Evolutionary conservation across 768 basidiomycete species (phyloP).

Genomic region (Mycena sanguinolenta): DNA sequence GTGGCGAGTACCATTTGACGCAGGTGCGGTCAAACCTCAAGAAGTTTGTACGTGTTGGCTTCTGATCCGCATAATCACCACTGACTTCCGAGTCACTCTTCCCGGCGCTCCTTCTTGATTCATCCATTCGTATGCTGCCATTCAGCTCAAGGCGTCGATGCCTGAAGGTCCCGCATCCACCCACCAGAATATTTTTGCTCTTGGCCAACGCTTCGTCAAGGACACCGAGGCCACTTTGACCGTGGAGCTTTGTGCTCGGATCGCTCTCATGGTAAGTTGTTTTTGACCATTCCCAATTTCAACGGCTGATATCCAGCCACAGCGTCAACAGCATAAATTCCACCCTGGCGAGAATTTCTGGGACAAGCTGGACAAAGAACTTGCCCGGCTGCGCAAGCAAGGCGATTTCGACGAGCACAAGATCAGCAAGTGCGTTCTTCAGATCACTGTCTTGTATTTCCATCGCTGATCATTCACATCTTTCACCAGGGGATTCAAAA

Average conservation of each 20-base stretch:
- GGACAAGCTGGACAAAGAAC: background rate
- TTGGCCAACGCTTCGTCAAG: slow-evolving; percentile 15
- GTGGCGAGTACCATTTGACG: slow-evolving; percentile 13
- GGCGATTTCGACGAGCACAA: background rate
- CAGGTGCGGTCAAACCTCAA: background rate
- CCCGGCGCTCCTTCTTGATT: background rate
- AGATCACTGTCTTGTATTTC: too few species aligned
- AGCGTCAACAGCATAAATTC: background rate
- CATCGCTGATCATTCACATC: too few species aligned
- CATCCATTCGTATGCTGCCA: too few species aligned
- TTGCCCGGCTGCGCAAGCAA: background rate
- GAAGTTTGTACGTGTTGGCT: slow-evolving; percentile 17
- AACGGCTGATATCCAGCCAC: too few species aligned
- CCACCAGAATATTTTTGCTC: slow-evolving; percentile 3
- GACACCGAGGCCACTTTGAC: slow-evolving; percentile 5
- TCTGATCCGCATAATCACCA: background rate
- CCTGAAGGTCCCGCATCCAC: background rate
- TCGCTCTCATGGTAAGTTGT: slow-evolving; percentile 14
- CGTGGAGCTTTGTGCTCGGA: background rate
- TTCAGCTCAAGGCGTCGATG: background rate
- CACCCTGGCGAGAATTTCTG: slow-evolving; percentile 7
- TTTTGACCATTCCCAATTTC: background rate
- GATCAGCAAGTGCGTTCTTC: background rate
- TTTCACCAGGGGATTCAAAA: background rate
- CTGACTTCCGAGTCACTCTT: background rate